Evolutionary conservation across 306 rosid species (phyloP).

Genomic region (Castanospermum australe): DNA sequence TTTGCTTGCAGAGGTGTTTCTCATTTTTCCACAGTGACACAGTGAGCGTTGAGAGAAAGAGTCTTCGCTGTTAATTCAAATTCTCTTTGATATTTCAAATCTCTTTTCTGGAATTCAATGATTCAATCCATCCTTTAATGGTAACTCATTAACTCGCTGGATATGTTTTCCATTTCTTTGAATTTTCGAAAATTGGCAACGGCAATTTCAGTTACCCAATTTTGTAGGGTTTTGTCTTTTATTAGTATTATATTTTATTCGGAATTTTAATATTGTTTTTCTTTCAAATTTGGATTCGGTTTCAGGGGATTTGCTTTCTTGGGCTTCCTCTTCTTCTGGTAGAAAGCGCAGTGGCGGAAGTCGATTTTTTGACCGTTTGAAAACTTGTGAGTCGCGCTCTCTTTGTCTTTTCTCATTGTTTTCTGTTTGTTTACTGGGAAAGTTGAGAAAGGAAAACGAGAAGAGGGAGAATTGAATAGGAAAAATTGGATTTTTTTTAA

Average conservation of each 20-base stretch:
- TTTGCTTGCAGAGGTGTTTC: too few relatives aligned
- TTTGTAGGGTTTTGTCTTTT: not conserved
- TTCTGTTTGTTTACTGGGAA: constrained; percentile 33
- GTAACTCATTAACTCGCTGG: not conserved
- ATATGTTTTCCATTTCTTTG: not conserved
- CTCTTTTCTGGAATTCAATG: not conserved
- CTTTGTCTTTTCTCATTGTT: not conserved
- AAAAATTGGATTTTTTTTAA: not conserved
- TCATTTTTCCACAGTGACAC: not conserved
- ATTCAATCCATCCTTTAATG: not conserved
- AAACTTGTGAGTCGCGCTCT: constrained; percentile 28
- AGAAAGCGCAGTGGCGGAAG: not conserved
- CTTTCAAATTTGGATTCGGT: not conserved
- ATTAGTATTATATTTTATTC: not conserved
- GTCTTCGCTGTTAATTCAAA: not conserved
- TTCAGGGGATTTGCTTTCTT: not conserved
- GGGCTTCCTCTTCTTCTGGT: not conserved
- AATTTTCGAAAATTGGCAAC: not conserved
- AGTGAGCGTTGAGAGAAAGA: not conserved
- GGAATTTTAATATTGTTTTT: not conserved
- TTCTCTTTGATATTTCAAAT: not conserved
- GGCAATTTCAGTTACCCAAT: not conserved
- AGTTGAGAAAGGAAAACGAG: not conserved
- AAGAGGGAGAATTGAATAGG: not conserved
- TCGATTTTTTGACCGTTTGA: constrained; percentile 41